These are phyloP conservation scores for Thelonectria olida DNA, from an alignment of 2,329 filamentous ascomycete genomes.

Conservation along the genomic window DNA sequence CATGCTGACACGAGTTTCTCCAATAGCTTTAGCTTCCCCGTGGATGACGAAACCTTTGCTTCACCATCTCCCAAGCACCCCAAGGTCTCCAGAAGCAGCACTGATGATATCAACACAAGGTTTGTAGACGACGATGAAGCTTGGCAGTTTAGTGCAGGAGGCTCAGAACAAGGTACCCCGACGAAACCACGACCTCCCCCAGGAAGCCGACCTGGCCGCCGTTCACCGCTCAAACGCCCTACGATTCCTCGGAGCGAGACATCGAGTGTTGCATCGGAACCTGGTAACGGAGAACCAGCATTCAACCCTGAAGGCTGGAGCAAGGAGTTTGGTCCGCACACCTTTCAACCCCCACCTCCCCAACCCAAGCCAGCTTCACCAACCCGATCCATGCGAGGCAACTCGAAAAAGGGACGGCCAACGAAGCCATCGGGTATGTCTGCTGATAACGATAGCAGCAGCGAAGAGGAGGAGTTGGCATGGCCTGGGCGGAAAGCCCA, in stretches of 20 bases:
- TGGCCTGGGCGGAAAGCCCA: constrained; percentile 47
- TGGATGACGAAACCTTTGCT: constrained; percentile 53
- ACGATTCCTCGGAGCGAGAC: constrained; percentile 33
- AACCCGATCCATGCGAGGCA: constrained; percentile 52
- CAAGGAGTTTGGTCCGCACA: constrained; percentile 62
- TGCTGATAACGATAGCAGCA: constrained; percentile 58
- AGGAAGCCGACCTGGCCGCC: constrained; percentile 51
- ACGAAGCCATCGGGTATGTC: constrained; percentile 59
- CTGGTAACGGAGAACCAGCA: constrained; percentile 38
- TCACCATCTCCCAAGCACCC: constrained; percentile 47
- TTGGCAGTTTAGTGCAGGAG: constrained; percentile 64
- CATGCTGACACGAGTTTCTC: constrained; percentile 44
- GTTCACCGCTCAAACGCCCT: constrained; percentile 48
- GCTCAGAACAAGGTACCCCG: constrained; percentile 41
- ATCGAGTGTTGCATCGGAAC: constrained; percentile 32
- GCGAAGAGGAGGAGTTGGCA: constrained; percentile 51
- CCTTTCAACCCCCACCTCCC: constrained; percentile 59
- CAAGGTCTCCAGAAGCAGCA: constrained; percentile 59
- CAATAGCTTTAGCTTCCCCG: constrained; percentile 61
- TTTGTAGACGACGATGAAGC: constrained; percentile 62
- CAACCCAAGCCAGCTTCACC: constrained; percentile 54
- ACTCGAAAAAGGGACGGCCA: constrained; percentile 69
- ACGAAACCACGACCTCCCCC: constrained; percentile 48
- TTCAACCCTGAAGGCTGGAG: constrained; percentile 66
- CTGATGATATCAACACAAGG: constrained; percentile 70